Conservation (phyloP, 164 flowering plant genomes). For the Echeveria elegans region DNA sequence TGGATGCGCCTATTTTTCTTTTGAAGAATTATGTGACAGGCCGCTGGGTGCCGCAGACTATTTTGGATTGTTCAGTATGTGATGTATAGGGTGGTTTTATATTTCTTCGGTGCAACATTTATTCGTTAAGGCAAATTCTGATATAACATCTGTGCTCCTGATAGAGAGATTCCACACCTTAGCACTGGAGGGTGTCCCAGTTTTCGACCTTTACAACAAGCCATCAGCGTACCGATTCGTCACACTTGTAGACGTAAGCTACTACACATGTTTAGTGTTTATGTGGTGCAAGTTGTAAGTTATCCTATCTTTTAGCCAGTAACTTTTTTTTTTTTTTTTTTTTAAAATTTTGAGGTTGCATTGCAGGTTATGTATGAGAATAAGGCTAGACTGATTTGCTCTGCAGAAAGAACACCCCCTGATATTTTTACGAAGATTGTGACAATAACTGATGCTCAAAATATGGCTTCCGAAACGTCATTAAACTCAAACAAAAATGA, state of each 20-base stretch:
- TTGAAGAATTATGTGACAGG: slow-evolving; percentile 85
- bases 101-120: too few relatives aligned
- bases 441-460: slow-evolving; percentile 65
- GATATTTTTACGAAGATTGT: slow-evolving; percentile 62
- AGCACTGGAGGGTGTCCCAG: slow-evolving; percentile 66
- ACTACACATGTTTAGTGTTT: background rate
- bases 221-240: slow-evolving; percentile 1
- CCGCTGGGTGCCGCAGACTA: slow-evolving; percentile 98
- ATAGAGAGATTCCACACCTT: slow-evolving; percentile 83
- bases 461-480: slow-evolving; percentile 60
- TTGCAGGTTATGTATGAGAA: slow-evolving; percentile 92
- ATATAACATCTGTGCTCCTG: background rate
- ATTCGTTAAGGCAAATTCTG: background rate
- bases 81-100: background rate
- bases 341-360: background rate
- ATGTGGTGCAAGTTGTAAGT: too few relatives aligned
- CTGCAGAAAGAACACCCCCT: slow-evolving; percentile 71
- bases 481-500: slow-evolving; percentile 70
- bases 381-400: slow-evolving; percentile 63
- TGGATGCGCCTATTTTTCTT: slow-evolving; percentile 89
- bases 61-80: slow-evolving; percentile 88
- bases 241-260: slow-evolving; percentile 5
- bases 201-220: background rate
- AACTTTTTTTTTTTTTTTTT: too few relatives aligned
- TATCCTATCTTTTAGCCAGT: background rate